A percentile compares a stretch with the other conserved stretches of the same genome.
These are phyloP conservation scores for Diutina pseudorugosa DNA, from an alignment of 1,139 yeast species.

Conservation along the genomic window DNA sequence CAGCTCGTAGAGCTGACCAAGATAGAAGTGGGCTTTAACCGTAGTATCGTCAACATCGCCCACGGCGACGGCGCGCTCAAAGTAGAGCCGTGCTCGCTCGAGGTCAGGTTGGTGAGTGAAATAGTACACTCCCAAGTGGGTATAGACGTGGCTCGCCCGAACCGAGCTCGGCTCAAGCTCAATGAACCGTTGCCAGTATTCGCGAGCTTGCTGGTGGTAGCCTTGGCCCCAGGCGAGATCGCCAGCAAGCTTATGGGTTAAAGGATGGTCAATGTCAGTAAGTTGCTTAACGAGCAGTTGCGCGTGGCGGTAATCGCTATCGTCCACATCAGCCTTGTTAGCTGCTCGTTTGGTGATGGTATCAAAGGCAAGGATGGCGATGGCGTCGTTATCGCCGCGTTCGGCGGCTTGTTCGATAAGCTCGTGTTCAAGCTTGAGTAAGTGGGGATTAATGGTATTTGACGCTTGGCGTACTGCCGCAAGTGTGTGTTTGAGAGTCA, in stretches of 20 bases:
- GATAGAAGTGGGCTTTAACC: slow-evolving; percentile 61
- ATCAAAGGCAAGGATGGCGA: slow-evolving; percentile 56
- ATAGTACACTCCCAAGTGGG: slow-evolving; percentile 54
- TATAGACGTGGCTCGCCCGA: slow-evolving; percentile 61
- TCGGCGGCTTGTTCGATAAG: slow-evolving; percentile 76
- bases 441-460: slow-evolving; percentile 40
- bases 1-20: slow-evolving; percentile 56
- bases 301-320: slow-evolving; percentile 53
- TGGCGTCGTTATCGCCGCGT: slow-evolving; percentile 70
- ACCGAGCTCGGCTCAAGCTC: slow-evolving; percentile 41
- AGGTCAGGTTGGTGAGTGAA: slow-evolving; percentile 40
- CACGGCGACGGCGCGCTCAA: slow-evolving; percentile 46
- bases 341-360: slow-evolving; percentile 26
- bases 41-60: slow-evolving; percentile 46
- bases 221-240: slow-evolving; percentile 47
- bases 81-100: slow-evolving; percentile 38
- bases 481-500: slow-evolving; percentile 56
- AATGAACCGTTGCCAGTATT: slow-evolving; percentile 50
- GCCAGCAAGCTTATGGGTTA: slow-evolving; percentile 62
- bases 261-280: slow-evolving; percentile 52
- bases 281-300: slow-evolving; percentile 47
- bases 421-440: slow-evolving; percentile 53
- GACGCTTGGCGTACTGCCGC: slow-evolving; percentile 51
- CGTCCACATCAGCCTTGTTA: slow-evolving; percentile 5
- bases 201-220: slow-evolving; percentile 37